Evolutionary conservation across 2,329 filamentous ascomycete genomes (phyloP).

Genomic region (Diaporthe longicolla): DNA sequence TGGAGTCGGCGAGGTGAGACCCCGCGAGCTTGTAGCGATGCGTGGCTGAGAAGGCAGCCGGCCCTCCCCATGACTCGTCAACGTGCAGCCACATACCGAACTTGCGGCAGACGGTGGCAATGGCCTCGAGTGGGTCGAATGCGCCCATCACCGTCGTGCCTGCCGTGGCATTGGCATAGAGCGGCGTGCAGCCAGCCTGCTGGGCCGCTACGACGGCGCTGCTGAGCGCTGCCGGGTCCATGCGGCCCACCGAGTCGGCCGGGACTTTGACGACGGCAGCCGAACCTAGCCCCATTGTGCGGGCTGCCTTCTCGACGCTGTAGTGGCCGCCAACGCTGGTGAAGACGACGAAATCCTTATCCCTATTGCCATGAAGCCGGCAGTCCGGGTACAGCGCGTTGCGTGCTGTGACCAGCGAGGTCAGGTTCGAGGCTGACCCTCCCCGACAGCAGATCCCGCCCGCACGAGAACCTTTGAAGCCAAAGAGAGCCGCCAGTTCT

Average conservation of each 20-base stretch:
- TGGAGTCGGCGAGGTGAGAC: constrained; percentile 79
- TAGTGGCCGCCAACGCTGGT: constrained; percentile 93
- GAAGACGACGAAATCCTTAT: constrained; percentile 82
- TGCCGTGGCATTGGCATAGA: constrained; percentile 95
- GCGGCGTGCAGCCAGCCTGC: constrained; percentile 79
- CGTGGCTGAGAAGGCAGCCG: constrained; percentile 80
- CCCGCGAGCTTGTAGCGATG: constrained; percentile 74
- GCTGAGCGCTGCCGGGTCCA: constrained; percentile 77
- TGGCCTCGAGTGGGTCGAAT: constrained; percentile 82
- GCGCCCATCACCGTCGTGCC: constrained; percentile 95
- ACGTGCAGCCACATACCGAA: constrained; percentile 91
- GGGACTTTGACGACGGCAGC: constrained; percentile 80
- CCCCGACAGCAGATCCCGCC: constrained; percentile 85
- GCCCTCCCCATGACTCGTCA: constrained; percentile 91
- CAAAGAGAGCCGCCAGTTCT: constrained; percentile 81
- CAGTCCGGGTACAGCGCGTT: constrained; percentile 86
- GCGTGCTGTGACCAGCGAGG: constrained; percentile 87
- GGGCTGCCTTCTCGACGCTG: constrained; percentile 93
- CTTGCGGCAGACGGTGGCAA: constrained; percentile 78
- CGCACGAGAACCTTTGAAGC: constrained; percentile 78
- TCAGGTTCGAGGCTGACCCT: constrained; percentile 86
- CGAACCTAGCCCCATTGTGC: constrained; percentile 87
- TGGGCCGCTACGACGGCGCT: constrained; percentile 73
- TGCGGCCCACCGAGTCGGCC: constrained; percentile 79
- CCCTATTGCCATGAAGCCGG: constrained; percentile 78